Evolutionary conservation across 768 basidiomycete genomes (phyloP).

Genomic region (Mycena kentingensis): DNA sequence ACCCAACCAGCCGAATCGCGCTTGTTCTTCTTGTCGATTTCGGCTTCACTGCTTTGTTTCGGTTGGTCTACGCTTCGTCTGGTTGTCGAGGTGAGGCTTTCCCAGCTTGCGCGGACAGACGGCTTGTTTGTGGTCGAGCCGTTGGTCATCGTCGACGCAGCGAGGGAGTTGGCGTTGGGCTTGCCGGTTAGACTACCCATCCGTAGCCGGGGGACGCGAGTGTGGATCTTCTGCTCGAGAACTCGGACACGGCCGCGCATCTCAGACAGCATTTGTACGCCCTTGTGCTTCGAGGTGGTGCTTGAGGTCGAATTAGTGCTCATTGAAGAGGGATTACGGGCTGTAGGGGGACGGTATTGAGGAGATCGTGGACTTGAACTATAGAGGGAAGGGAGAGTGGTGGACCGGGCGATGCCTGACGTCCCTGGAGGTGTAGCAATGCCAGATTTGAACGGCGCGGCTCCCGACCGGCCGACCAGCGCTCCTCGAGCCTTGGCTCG

Average conservation of each 20-base stretch:
- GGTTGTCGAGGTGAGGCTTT: slow-evolving; percentile 37
- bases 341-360: slow-evolving; percentile 38
- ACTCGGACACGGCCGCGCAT: slow-evolving; percentile 85
- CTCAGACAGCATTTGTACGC: slow-evolving; percentile 91
- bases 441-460: slow-evolving; percentile 46
- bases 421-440: slow-evolving; percentile 47
- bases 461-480: slow-evolving; percentile 54
- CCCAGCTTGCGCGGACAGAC: slow-evolving; percentile 40
- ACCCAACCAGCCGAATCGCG: slow-evolving; percentile 82
- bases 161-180: slow-evolving; percentile 41
- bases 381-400: slow-evolving; percentile 54
- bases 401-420: slow-evolving; percentile 55
- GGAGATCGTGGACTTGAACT: slow-evolving; percentile 53
- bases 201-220: slow-evolving; percentile 79
- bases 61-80: slow-evolving; percentile 45
- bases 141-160: slow-evolving; percentile 35
- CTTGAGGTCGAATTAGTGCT: slow-evolving; percentile 45
- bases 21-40: slow-evolving; percentile 46
- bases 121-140: slow-evolving; percentile 39
- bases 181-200: slow-evolving; percentile 76
- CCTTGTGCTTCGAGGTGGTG: slow-evolving; percentile 69
- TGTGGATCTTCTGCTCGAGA: slow-evolving; percentile 85
- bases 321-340: slow-evolving; percentile 41
- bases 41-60: slow-evolving; percentile 47
- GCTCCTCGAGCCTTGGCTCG: slow-evolving; percentile 44